Conservation (phyloP, 257 asterid genomes). For the Solanum corneliomulleri region DNA sequence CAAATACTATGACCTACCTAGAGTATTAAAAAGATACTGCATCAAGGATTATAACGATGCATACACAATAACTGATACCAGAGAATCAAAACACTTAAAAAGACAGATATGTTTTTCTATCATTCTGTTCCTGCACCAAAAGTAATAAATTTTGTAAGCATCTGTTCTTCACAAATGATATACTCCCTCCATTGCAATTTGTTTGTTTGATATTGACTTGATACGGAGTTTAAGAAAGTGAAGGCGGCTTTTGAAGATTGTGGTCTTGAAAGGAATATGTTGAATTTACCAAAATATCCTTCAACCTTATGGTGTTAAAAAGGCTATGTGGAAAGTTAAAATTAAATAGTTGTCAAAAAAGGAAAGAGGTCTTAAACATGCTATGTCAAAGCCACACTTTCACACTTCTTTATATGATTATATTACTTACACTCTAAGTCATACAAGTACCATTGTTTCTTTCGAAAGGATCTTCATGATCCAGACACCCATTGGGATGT, state of each 20-base stretch:
- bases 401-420: background rate
- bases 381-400: background rate
- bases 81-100: background rate
- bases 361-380: background rate
- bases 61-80: background rate
- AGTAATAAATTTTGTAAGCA: background rate
- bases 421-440: background rate
- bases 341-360: background rate
- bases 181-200: background rate
- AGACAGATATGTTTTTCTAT: background rate
- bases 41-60: background rate
- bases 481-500: background rate
- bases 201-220: background rate
- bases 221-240: background rate
- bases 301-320: background rate
- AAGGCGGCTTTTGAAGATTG: background rate
- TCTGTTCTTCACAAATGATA: background rate
- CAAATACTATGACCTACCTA: background rate
- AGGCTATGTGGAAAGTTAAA: too few species aligned
- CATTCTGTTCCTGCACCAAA: background rate
- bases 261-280: background rate
- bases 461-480: background rate
- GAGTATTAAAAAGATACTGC: background rate
- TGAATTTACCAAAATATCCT: background rate
- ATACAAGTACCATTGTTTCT: background rate